These are phyloP conservation scores for Lumnitzera racemosa DNA, from an alignment of 345 rosid species.

Conservation along the genomic window DNA sequence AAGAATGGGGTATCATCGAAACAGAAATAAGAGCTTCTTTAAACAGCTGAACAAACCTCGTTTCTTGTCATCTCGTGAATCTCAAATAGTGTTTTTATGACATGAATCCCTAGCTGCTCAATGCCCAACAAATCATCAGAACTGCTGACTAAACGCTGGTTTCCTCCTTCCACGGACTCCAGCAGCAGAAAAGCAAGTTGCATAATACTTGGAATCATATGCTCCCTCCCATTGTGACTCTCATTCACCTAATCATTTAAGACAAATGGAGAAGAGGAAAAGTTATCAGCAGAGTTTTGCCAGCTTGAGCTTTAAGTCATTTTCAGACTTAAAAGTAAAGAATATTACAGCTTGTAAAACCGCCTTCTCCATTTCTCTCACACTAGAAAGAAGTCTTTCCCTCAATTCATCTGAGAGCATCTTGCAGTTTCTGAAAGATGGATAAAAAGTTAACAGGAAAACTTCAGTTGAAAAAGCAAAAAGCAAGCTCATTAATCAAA, in stretches of 20 bases:
- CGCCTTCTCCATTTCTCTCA: slow-evolving; percentile 52
- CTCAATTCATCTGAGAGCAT: slow-evolving; percentile 57
- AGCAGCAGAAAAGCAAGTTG: slow-evolving; percentile 64
- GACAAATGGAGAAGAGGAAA: not conserved
- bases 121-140: slow-evolving; percentile 44
- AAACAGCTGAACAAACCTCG: slow-evolving; percentile 41
- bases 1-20: not conserved
- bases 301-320: too few species aligned
- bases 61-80: slow-evolving; percentile 79
- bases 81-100: slow-evolving; percentile 65
- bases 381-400: slow-evolving; percentile 43
- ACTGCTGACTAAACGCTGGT: slow-evolving; percentile 19
- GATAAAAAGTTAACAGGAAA: slow-evolving; percentile 7
- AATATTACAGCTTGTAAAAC: slow-evolving; percentile 59
- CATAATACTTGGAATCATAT: slow-evolving; percentile 61
- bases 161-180: slow-evolving; percentile 53
- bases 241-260: slow-evolving; percentile 45
- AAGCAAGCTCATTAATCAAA: not conserved
- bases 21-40: not conserved
- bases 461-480: not conserved
- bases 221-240: slow-evolving; percentile 73
- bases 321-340: slow-evolving; percentile 1
- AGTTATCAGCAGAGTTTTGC: not conserved
- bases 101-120: slow-evolving; percentile 64
- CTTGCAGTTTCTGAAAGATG: slow-evolving; percentile 50